These are phyloP conservation scores for Oidiodendron maius DNA, from an alignment of 495 filamentous ascomycete species.

Conservation along the genomic window DNA sequence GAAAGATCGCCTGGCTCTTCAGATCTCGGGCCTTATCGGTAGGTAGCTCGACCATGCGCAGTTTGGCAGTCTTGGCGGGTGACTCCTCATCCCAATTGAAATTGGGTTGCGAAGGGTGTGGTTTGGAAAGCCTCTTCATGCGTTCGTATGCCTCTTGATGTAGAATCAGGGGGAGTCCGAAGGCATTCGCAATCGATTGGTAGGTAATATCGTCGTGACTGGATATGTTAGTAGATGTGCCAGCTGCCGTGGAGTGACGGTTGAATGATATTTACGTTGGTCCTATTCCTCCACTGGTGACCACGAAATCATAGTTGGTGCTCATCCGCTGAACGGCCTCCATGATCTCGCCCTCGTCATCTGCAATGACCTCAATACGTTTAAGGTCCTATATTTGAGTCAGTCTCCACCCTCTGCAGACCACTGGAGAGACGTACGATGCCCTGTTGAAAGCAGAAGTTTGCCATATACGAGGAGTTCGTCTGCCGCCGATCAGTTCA, in stretches of 20 bases:
- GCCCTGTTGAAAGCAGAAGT: conserved; percentile 86
- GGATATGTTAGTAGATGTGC: background rate
- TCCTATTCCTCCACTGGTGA: conserved; percentile 92
- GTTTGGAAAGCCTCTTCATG: conserved; percentile 77
- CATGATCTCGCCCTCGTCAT: conserved; percentile 85
- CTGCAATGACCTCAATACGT: conserved; percentile 85
- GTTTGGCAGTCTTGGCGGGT: conserved; percentile 67
- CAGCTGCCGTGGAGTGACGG: conserved; percentile 14
- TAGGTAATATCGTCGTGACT: conserved; percentile 99
- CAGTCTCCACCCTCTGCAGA: background rate
- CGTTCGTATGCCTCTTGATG: conserved; percentile 68
- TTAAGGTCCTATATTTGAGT: conserved; percentile 55
- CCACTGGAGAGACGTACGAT: conserved; percentile 42
- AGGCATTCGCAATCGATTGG: conserved; percentile 85
- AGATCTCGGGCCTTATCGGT: conserved; percentile 56
- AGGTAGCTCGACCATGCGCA: conserved; percentile 86
- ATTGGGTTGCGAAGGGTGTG: conserved; percentile 61
- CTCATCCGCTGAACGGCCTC: conserved; percentile 85
- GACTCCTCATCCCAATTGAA: conserved; percentile 86
- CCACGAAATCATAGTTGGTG: conserved; percentile 82
- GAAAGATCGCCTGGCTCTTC: conserved; percentile 66
- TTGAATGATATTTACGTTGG: conserved; percentile 79
- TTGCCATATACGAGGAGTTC: conserved; percentile 87
- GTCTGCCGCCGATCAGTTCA: conserved; percentile 47
- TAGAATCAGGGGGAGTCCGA: conserved; percentile 65